A percentile compares a stretch with the other conserved stretches of the same genome.
Conservation (phyloP, 2,329 filamentous ascomycete genomes). For the Xylaria sp. region DNA sequence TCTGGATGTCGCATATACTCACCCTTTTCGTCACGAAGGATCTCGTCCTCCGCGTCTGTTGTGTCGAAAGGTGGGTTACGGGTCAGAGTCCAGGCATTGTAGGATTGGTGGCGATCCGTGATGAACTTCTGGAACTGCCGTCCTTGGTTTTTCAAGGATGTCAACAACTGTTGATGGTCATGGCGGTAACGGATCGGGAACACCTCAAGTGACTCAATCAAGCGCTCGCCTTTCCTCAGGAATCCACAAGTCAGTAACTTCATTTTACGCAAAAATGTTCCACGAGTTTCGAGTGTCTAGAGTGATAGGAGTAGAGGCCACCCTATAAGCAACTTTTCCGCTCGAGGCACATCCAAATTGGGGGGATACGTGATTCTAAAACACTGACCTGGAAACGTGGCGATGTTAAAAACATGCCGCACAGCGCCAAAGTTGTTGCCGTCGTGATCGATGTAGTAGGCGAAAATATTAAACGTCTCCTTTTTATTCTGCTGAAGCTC, state of each 20-base stretch:
- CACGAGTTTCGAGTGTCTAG: neutral
- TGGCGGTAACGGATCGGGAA: slow-evolving; percentile 48
- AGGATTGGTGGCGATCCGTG: slow-evolving; percentile 46
- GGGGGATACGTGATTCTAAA: neutral
- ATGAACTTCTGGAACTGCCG: slow-evolving; percentile 43
- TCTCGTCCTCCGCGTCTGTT: slow-evolving; percentile 41
- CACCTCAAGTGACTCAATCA: slow-evolving; percentile 45
- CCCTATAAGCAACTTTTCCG: neutral
- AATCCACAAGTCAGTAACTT: neutral
- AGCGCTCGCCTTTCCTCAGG: slow-evolving; percentile 37
- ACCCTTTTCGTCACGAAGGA: slow-evolving; percentile 38
- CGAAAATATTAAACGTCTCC: slow-evolving; percentile 44
- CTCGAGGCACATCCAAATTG: neutral
- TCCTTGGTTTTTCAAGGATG: slow-evolving; percentile 43
- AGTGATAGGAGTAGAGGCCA: no score
- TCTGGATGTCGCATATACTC: slow-evolving; percentile 46
- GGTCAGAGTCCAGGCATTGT: slow-evolving; percentile 50
- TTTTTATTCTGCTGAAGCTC: slow-evolving; percentile 41
- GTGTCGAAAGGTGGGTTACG: slow-evolving; percentile 43
- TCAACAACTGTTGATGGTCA: slow-evolving; percentile 44
- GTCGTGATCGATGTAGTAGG: slow-evolving; percentile 52
- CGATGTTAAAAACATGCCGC: slow-evolving; percentile 45
- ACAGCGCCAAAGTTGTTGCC: slow-evolving; percentile 47
- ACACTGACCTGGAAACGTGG: slow-evolving; percentile 42
- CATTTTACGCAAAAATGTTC: neutral